Evolutionary conservation across 2,329 filamentous ascomycete species (phyloP), one percentile per base, ranked within the genome.

Genomic region (Alternaria triticimaculans): DNA sequence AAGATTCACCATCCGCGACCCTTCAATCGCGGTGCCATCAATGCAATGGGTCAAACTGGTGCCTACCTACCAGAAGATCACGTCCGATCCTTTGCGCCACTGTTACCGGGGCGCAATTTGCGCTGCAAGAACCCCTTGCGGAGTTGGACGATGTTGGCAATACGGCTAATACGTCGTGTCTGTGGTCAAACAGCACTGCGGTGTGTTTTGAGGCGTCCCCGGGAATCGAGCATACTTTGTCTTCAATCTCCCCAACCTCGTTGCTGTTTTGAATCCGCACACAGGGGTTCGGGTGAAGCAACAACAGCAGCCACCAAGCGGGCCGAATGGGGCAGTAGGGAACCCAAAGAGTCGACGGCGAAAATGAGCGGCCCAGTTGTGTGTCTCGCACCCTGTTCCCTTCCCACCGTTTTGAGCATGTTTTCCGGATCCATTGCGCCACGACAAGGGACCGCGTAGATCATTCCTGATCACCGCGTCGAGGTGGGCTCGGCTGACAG

Each of bases 391-490:
- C 69, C 74, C 72, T 69, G 67, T 55, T 62, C 68, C 74, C 69
- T 69, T 72, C 64, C 58, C 55, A 58, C 72, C 74, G 65, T 73
- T 78, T 77, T 72, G 55, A 77, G 76, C 55, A 63, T 65, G 63
- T 74, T 58, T 65, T 77, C 76, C 77, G 72, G 64, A 60, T 64
- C 58, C 66, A 68, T 70, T 70, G 71, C 71, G 72, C 74, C 72
- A 74, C 70, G 58, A 72, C 76, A 74, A 70, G 76, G 74, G 63
- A 63, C 43, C 56, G 26, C 71, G 76, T 70, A 76, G 76, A 80
- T 80, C 76, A 72, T 74, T 74, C 68, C 59, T 60, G 55, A 70
- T 70, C 70, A 72, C 67, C 69, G 68, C 67, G 64, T 62, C 66
- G 67, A 68, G 60, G 64, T 69, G 67, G 63, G 70, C 69, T 74